Evolutionary conservation across 2,329 filamentous ascomycete species (phyloP), one percentile per base, ranked within the genome.

Genomic region (Talaromyces sp.): DNA sequence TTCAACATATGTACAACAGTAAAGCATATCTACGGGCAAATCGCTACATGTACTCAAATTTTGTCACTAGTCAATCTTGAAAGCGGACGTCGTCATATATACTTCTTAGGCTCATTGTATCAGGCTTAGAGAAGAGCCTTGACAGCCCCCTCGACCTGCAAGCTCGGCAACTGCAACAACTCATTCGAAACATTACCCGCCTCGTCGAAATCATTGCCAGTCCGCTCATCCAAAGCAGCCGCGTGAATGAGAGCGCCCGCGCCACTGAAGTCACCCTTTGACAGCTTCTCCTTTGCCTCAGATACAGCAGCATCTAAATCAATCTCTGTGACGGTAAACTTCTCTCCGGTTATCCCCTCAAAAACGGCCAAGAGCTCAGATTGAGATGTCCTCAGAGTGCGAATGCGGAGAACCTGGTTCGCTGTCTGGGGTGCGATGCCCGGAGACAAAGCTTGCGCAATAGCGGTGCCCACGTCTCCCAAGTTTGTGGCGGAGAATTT

Each of bases 401-500:
- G 65, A 39, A 67, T 44, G 23, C 40, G 48, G 18, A 67, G 46
- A 37, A 52, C 16, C 50, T 63, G 57, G 55, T 66, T 67, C 6
- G 63, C 66, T 9, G 65, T 65, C 25, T 66, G 62, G 6, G 63
- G 33, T 9, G 61, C 54, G 11, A 65, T 54, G 18, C 50, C 16
- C 14, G 64, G 66, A 21, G 66, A 59, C 31, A 67, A 62, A 11
- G 66, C 40, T 50, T 67, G 62, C n/a, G 65, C 66, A 11, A 71
- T 62, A 7, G 69, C 66, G 23, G 57, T 50, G 8, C 65, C 65
- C 35, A 69, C 62, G 52, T 64, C 57, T 12, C 31, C 46, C 1
- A 69, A 37, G 28, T 65, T 69, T 12, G 69, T 66, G 9, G 63
- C 64, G 31, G 68, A 66, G 58, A 68, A 68, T 21, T n/a, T 39